Evolutionary conservation across 495 filamentous ascomycete species (phyloP).

Genomic region (Pseudomonodictys pantanalensis): DNA sequence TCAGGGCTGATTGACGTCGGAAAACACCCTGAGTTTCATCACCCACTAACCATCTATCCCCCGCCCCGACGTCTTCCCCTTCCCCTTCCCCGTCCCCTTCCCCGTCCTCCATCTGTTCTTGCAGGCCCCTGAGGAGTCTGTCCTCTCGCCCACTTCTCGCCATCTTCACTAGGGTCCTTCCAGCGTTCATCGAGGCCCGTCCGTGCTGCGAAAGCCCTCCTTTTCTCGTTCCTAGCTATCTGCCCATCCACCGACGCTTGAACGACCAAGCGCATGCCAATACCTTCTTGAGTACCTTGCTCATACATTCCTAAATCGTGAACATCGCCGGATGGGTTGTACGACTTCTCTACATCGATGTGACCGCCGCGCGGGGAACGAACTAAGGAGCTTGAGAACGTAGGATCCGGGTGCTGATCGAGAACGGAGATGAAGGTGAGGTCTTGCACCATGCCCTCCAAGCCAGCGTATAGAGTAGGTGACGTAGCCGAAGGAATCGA

Average conservation of each 20-base stretch:
- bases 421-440: constrained; percentile 54
- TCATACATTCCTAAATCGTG: constrained; percentile 40
- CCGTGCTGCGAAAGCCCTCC: constrained; percentile 8
- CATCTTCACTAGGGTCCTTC: constrained; percentile 15
- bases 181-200: constrained; percentile 17
- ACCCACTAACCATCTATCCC: no score
- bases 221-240: constrained; percentile 8
- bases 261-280: constrained; percentile 32
- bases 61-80: background rate
- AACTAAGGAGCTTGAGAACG: constrained; percentile 19
- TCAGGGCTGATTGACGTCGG: no score
- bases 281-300: constrained; percentile 12
- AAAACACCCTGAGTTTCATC: no score
- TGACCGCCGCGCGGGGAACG: constrained; percentile 10
- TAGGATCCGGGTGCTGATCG: constrained; percentile 38
- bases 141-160: constrained; percentile 16
- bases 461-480: constrained; percentile 56
- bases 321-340: constrained; percentile 29
- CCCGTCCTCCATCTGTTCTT: background rate
- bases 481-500: constrained; percentile 56
- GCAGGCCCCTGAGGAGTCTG: background rate
- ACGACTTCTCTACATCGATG: constrained; percentile 21
- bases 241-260: constrained; percentile 30
- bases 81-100: constrained; percentile 6
- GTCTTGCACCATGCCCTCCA: constrained; percentile 52